Evolutionary conservation across 441 rosid species (phyloP), one percentile per base, ranked within the genome.

Genomic region (Adansonia grandidieri): DNA sequence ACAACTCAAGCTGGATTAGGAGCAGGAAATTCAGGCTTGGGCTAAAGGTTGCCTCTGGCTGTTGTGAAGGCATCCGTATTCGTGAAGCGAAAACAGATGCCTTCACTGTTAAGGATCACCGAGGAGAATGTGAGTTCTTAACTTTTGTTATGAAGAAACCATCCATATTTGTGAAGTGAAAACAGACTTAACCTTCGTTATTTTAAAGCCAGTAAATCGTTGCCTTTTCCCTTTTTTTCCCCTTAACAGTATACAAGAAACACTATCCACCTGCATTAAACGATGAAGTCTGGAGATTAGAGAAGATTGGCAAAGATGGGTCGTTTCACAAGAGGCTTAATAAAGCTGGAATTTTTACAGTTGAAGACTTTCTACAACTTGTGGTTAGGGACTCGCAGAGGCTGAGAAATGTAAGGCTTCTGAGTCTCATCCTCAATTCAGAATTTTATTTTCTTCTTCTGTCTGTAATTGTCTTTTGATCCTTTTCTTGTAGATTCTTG

Each of bases 261-360:
- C 95, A 91, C 82, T 92, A 92, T 80, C 97, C 97, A 13, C 97
- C 95, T 74, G 88, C 89, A 40, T 78, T 91, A 74, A 77, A 22
- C 76, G 97, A 92, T 72, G 97, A 92, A 0, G 97, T 92, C 54
- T 92, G 97, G 97, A 90, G 97, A 85, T 75, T 92, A 87, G 97
- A 92, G 88, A 92, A 91, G 87, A 92, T 92, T 73, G 97, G 91
- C 70, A 92, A 92, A 85, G 97, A 92, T 81, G 97, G 97, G 45
- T 86, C 97, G 47, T 91, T 92, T 80, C 97, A 92, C 88, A 92
- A 91, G 87, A 86, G 87, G 87, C 86, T 92, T 74, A 91, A 82
- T 62, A 79, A 48, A n/a, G 3, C 77, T 0, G 84, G 81, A 47
- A 90, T 92, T 78, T 69, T 78, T 61, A n/a, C 82, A 1, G 95